Conservation (phyloP, 306 rosid species). For the Prinsepia uniflora region DNA sequence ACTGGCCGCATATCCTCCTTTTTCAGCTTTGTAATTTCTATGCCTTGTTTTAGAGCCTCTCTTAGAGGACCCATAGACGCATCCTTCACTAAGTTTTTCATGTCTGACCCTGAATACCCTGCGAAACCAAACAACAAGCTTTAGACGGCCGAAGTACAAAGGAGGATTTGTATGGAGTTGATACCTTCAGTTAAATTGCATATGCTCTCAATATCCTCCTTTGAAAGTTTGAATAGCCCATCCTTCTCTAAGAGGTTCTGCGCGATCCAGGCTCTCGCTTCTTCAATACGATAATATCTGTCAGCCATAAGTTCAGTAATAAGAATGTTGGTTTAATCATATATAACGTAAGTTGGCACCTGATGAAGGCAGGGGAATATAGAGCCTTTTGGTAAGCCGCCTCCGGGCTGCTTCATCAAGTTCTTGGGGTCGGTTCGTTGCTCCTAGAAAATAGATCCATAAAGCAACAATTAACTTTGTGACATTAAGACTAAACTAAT, state of each 20-base stretch:
- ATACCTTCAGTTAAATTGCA: slow-evolving; percentile 77
- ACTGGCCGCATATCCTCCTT: slow-evolving; percentile 81
- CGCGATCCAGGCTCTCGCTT: slow-evolving; percentile 82
- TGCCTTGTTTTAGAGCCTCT: slow-evolving; percentile 71
- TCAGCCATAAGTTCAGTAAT: slow-evolving; percentile 23
- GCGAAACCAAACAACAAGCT: slow-evolving; percentile 22
- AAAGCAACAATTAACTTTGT: neutral
- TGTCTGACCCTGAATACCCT: slow-evolving; percentile 97
- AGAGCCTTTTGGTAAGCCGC: slow-evolving; percentile 85
- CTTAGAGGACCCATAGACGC: slow-evolving; percentile 99
- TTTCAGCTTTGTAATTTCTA: slow-evolving; percentile 55
- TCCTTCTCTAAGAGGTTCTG: slow-evolving; percentile 74
- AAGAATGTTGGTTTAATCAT: slow-evolving; percentile 12
- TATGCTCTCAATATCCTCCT: slow-evolving; percentile 58
- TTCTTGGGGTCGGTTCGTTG: slow-evolving; percentile 94
- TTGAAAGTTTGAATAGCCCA: slow-evolving; percentile 61
- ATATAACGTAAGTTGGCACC: slow-evolving; percentile 43
- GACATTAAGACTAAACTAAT: slow-evolving; percentile 4
- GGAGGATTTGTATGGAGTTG: slow-evolving; percentile 18
- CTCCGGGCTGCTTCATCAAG: slow-evolving; percentile 98
- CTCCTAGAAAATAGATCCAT: slow-evolving; percentile 53
- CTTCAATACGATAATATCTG: slow-evolving; percentile 38
- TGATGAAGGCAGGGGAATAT: slow-evolving; percentile 85
- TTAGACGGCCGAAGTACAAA: slow-evolving; percentile 11
- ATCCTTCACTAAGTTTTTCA: slow-evolving; percentile 89